These are phyloP conservation scores for Eutypa lata DNA, from an alignment of 2,329 filamentous ascomycete genomes.

Conservation along the genomic window DNA sequence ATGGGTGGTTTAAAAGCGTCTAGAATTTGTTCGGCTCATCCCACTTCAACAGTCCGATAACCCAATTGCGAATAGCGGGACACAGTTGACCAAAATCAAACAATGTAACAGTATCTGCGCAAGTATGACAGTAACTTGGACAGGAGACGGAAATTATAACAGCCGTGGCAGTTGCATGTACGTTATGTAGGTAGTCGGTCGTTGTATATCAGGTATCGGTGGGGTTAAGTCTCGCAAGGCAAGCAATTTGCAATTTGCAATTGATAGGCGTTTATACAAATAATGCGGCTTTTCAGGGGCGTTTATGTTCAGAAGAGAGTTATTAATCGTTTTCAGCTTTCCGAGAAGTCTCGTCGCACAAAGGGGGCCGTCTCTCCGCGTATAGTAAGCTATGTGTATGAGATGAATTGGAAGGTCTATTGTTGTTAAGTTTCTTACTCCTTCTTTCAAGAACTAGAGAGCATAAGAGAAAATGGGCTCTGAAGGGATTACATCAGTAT, in stretches of 20 bases:
- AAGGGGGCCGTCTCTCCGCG: not conserved
- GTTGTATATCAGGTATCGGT: too few species aligned
- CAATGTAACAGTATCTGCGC: not conserved
- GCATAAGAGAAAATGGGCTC: not conserved
- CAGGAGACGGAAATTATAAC: too few species aligned
- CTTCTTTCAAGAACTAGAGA: not conserved
- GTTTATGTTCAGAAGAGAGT: not conserved
- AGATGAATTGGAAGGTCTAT: not conserved
- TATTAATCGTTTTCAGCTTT: not conserved
- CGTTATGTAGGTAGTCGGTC: too few species aligned
- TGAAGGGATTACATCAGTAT: not conserved
- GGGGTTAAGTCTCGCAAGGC: not conserved
- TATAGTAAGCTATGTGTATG: not conserved
- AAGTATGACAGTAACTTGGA: not conserved
- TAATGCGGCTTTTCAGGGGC: not conserved
- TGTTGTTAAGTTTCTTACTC: not conserved
- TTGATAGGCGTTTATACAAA: not conserved
- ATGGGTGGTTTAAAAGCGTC: not conserved
- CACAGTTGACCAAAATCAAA: not conserved
- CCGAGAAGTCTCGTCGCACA: not conserved
- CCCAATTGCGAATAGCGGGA: not conserved
- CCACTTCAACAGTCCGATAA: not conserved
- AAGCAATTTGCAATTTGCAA: not conserved
- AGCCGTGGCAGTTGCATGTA: too few species aligned
- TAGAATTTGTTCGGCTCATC: not conserved